Base-by-base conservation (phyloP, 768 basidiomycete genomes). In the Lentinula sp. region DNA sequence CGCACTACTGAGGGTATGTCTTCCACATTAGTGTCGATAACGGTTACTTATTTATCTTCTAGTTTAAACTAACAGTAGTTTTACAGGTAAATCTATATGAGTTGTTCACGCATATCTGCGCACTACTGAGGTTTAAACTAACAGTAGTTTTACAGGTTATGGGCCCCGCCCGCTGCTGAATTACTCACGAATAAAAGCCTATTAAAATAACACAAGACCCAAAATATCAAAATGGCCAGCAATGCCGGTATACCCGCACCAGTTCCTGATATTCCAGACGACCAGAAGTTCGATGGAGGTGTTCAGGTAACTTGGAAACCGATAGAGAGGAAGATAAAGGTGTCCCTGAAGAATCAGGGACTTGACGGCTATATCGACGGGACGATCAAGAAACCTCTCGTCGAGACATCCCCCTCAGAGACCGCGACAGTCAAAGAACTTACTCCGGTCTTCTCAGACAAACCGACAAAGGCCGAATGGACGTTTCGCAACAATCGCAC, bases 251-350 rank as follows among this genome's bases (percentile, higher is more conserved):
- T 54, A 1, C 52, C 52, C 3, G 18, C 52, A 1, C 52, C 52
- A 1, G 34, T 54, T 18, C 28, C 52, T 2, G 23, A 54, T 9
- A 31, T 54, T 18, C 52, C 52, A 2, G 52, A 54, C 6, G 52
- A 54, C 52, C 52, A 54, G 31, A 54, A 54, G 34, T 54, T 54
- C 31, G 52, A 54, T 54, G 52, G 52, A 54, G 52, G 52, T 2
- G 4, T 54, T 1, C 52, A 5, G 7, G 18, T 54, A 18, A 4
- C 16, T 7, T 54, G 52, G 52, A 34, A 6, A 31, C 16, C 52
- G 2, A 32, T 54, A 2, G 16, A 32, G 18, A 1, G 52, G 13
- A 54, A 35, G 5, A 23, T 23, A 23, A 23, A 23, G 1, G 23
- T 23, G 2, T 23, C 23, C 1, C 23, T 23, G 23, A 23, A 31